A percentile compares a stretch with the other conserved stretches of the same genome.
Evolutionary conservation across 768 basidiomycete species (phyloP).

Genomic region (Rubroboletus pulcherrimus): DNA sequence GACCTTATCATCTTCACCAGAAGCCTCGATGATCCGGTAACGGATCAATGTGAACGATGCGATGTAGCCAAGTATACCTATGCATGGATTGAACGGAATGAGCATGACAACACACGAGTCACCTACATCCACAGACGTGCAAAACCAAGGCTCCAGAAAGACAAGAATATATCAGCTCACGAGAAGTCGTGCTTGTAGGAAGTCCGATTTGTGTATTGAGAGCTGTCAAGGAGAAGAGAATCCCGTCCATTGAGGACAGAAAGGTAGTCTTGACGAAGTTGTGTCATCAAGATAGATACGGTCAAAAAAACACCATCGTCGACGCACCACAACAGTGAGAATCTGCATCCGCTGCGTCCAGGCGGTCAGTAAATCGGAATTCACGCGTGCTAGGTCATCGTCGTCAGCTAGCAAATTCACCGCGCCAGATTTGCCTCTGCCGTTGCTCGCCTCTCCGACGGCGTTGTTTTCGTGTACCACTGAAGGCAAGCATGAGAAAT

Average conservation of each 20-base stretch:
- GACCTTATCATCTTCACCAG: constrained; percentile 18
- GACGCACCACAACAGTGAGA: constrained; percentile 28
- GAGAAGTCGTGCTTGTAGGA: constrained; percentile 1
- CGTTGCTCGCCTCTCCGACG: constrained; percentile 2
- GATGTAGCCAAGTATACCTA: constrained; percentile 27
- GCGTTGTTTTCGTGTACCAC: constrained; percentile 1
- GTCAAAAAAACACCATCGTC: not conserved
- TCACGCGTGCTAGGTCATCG: constrained; percentile 8
- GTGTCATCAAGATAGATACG: not conserved
- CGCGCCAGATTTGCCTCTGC: constrained; percentile 1
- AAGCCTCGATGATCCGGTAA: constrained; percentile 22
- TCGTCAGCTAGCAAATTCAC: not conserved
- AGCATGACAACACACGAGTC: not conserved
- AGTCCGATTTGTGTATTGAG: constrained; percentile 19
- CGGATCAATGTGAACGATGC: constrained; percentile 29
- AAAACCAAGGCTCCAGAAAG: constrained; percentile 31
- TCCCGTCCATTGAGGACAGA: constrained; percentile 26
- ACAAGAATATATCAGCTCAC: constrained; percentile 27
- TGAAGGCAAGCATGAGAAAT: constrained; percentile 2
- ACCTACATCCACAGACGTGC: constrained; percentile 29
- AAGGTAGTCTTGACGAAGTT: constrained; percentile 26
- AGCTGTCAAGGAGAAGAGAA: constrained; percentile 25
- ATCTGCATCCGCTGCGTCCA: constrained; percentile 29
- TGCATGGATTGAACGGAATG: not conserved
- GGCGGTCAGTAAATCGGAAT: constrained; percentile 18